Evolutionary conservation across 1,284 basidiomycete species (phyloP).

Genomic region (Ustilago sp.): DNA sequence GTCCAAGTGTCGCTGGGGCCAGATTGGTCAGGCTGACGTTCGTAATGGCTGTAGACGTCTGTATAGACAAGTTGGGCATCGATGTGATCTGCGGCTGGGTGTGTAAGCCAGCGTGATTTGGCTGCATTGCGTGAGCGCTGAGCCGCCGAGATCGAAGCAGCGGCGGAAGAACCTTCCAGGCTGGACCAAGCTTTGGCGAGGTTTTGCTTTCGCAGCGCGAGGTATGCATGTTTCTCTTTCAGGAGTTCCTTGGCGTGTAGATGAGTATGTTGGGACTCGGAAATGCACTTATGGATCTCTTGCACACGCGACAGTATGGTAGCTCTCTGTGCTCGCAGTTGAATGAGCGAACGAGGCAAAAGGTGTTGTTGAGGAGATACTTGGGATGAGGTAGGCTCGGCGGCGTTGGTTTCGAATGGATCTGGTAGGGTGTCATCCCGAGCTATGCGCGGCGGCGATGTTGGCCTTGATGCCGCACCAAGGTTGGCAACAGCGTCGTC

Average conservation of each 20-base stretch:
- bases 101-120: constrained; percentile 40
- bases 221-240: constrained; percentile 27
- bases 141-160: constrained; percentile 15
- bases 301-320: constrained; percentile 29
- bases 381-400: constrained; percentile 11
- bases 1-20: background rate
- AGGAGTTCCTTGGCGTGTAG: constrained; percentile 26
- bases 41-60: constrained; percentile 47
- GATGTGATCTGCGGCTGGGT: constrained; percentile 36
- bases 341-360: constrained; percentile 19
- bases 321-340: constrained; percentile 30
- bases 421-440: constrained; percentile 27
- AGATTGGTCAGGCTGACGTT: constrained; percentile 6
- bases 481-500: background rate
- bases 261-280: constrained; percentile 31
- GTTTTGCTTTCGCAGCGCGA: constrained; percentile 39
- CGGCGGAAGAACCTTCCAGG: constrained; percentile 38
- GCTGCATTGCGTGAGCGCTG: constrained; percentile 34
- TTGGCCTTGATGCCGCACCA: background rate
- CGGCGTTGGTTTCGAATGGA: constrained; percentile 28
- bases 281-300: constrained; percentile 35
- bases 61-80: constrained; percentile 26
- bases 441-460: background rate
- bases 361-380: constrained; percentile 8
- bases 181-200: constrained; percentile 52